Conservation (phyloP, 2,329 filamentous ascomycete species). For the Curvularia hawaiiensis region DNA sequence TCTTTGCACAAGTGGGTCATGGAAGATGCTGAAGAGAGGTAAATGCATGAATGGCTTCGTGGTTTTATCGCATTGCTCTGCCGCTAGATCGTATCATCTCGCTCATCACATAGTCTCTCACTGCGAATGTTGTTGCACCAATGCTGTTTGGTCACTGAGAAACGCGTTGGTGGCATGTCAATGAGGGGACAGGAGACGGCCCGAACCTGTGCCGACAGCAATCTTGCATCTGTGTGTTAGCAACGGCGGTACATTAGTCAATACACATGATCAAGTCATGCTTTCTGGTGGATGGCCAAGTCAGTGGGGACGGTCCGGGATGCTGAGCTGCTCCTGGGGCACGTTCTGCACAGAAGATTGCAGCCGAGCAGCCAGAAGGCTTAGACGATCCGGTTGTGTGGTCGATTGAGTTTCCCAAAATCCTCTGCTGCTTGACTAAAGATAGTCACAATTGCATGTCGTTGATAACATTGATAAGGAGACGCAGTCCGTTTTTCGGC, state of each 20-base stretch:
- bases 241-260: background rate
- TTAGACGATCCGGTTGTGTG: background rate
- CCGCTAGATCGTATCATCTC: background rate
- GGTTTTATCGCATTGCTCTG: background rate
- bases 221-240: conserved; percentile 1
- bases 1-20: background rate
- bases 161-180: conserved; percentile 1
- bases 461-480: conserved; percentile 6
- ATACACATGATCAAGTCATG: background rate
- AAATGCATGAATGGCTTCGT: conserved; percentile 5
- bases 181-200: conserved; percentile 5
- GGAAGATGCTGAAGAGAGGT: background rate
- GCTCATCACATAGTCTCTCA: background rate
- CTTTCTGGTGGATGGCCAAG: conserved; percentile 10
- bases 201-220: conserved; percentile 3
- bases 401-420: background rate
- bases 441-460: background rate
- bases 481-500: conserved; percentile 16
- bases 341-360: conserved; percentile 1
- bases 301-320: conserved; percentile 6
- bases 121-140: background rate
- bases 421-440: background rate
- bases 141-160: background rate
- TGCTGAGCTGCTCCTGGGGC: conserved; percentile 1
- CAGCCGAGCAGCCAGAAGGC: background rate